These are phyloP conservation scores for Cornus florida DNA, from an alignment of 148 eudicot species.

Conservation along the genomic window DNA sequence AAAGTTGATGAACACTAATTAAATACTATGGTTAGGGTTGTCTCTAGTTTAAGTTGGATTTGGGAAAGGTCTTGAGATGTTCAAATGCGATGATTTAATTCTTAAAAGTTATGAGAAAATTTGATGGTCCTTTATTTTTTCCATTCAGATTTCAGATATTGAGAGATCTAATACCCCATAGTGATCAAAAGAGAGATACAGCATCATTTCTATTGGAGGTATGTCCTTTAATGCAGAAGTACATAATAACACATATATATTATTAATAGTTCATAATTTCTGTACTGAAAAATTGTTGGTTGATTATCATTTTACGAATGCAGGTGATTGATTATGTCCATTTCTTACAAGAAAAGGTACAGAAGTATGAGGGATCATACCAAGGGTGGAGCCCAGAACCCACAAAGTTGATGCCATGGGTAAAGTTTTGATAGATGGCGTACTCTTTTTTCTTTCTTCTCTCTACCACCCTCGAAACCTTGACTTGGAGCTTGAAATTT, in stretches of 20 bases:
- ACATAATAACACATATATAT: not conserved
- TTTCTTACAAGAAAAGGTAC: conserved; percentile 76
- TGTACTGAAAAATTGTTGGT: not conserved
- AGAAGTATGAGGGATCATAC: conserved; percentile 80
- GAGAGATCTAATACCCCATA: conserved; percentile 78
- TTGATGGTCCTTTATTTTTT: conserved; percentile 9
- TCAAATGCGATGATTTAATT: not conserved
- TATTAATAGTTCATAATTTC: not conserved
- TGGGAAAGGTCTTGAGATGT: not conserved
- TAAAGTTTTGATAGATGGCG: conserved; percentile 28
- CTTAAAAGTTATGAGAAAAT: not conserved
- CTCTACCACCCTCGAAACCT: too few species aligned
- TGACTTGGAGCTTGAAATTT: too few species aligned
- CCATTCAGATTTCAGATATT: conserved; percentile 75
- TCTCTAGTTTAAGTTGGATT: not conserved
- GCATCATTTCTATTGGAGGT: conserved; percentile 94
- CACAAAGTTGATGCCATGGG: conserved; percentile 95
- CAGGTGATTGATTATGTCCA: conserved; percentile 94
- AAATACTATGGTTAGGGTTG: not conserved
- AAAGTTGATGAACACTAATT: not conserved
- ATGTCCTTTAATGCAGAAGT: not conserved
- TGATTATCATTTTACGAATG: conserved; percentile 18
- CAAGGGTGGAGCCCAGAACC: conserved; percentile 79
- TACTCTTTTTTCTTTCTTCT: not conserved
- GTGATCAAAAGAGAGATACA: conserved; percentile 94